Evolutionary conservation across 225 moss, liverwort and hornwort species (phyloP).

Genomic region (Pseudisothecium myosuroides): DNA sequence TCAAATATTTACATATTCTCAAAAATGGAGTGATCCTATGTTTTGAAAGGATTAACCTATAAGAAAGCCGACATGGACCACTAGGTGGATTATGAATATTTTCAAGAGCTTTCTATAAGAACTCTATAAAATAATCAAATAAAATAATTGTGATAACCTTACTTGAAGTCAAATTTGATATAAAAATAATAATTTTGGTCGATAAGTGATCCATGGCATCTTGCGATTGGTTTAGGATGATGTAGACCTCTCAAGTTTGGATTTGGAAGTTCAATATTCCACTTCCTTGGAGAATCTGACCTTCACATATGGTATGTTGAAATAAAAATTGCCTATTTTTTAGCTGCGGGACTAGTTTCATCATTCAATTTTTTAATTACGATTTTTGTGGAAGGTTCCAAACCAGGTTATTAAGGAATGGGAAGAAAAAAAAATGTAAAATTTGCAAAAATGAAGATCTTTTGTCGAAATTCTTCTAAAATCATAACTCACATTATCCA

Average conservation of each 20-base stretch:
- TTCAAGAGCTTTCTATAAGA: not conserved
- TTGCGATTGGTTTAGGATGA: not conserved
- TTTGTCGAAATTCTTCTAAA: not conserved
- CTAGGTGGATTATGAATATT: not conserved
- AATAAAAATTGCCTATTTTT: not conserved
- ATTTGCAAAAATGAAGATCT: not conserved
- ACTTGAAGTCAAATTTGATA: not conserved
- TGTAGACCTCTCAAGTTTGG: not conserved
- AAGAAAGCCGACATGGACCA: rapidly evolving
- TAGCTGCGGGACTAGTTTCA: rapidly evolving
- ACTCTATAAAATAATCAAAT: not conserved
- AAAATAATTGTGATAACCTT: not conserved
- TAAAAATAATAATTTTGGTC: not conserved
- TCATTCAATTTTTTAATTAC: not conserved
- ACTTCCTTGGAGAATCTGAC: not conserved
- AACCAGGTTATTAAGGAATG: not conserved
- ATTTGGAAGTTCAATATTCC: not conserved
- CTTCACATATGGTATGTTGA: not conserved
- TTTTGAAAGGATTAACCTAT: not conserved
- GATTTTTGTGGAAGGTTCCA: rapidly evolving
- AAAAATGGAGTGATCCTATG: rapidly evolving
- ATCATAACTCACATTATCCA: not conserved
- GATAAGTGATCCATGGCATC: rapidly evolving
- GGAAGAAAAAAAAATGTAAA: not conserved
- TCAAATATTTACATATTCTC: not conserved